Evolutionary conservation across 306 rosid genomes (phyloP).

Genomic region (Betula pendula): DNA sequence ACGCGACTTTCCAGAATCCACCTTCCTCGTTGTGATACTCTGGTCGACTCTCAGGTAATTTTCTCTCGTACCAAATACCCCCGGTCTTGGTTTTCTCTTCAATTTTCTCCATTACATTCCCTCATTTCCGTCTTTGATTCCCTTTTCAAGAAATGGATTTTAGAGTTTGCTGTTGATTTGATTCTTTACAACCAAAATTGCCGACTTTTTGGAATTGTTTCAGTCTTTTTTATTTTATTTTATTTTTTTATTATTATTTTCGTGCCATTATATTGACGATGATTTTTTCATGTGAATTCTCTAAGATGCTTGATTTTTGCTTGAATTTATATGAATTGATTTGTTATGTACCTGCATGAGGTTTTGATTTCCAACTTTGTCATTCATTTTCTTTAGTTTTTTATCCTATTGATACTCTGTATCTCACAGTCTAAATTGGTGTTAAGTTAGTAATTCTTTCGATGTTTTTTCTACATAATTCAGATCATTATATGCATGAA

Average conservation of each 20-base stretch:
- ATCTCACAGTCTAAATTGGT: neutral
- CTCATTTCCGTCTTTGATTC: neutral
- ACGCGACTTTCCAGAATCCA: conserved; percentile 41
- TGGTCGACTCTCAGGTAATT: conserved; percentile 26
- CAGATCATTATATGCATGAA: too few species aligned
- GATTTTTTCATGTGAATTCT: neutral
- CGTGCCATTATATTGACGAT: neutral
- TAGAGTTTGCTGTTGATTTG: neutral
- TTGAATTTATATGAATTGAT: neutral
- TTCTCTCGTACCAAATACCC: conserved; percentile 22
- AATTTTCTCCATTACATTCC: neutral
- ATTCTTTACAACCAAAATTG: neutral
- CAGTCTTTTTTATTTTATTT: too few species aligned
- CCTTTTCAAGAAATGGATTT: neutral
- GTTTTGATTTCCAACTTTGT: neutral
- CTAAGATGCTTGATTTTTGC: neutral
- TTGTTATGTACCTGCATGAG: neutral
- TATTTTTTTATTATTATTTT: neutral
- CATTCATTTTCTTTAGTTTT: neutral
- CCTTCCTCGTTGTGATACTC: conserved; percentile 7
- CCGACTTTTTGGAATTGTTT: neutral
- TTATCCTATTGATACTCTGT: neutral
- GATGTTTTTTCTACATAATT: too few species aligned
- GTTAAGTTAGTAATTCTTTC: too few species aligned
- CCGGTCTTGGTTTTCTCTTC: neutral